These are phyloP conservation scores for Arthrobotrys pseudoclavata DNA, from an alignment of 2,329 filamentous ascomycete genomes.

Conservation along the genomic window DNA sequence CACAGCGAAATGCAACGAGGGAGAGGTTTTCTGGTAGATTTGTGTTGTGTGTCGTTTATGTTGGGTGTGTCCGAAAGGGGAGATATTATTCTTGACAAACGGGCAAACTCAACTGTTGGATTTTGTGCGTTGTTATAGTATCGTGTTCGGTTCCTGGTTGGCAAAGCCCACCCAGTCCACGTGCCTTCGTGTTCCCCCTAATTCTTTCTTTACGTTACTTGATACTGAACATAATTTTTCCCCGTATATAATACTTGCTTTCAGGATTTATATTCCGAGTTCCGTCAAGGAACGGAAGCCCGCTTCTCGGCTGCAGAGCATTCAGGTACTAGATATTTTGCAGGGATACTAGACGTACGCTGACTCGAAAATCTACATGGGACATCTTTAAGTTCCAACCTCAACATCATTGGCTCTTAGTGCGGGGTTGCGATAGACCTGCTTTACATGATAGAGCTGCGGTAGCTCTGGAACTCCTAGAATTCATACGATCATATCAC, in stretches of 20 bases:
- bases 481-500: too few relatives aligned
- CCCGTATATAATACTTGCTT: too few relatives aligned
- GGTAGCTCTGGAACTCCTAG: too few relatives aligned
- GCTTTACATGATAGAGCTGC: too few relatives aligned
- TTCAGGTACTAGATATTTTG: not conserved
- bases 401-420: not conserved
- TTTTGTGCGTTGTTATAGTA: not conserved
- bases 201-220: too few relatives aligned
- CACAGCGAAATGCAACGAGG: too few relatives aligned
- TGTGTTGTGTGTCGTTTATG: constrained; percentile 26
- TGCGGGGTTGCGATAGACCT: too few relatives aligned
- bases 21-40: not conserved
- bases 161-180: too few relatives aligned
- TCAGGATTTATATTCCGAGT: too few relatives aligned
- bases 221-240: too few relatives aligned
- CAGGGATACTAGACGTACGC: not conserved
- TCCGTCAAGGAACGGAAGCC: constrained; percentile 1
- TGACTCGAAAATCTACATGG: not conserved
- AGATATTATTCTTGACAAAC: not conserved
- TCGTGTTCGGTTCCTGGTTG: too few relatives aligned
- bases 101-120: not conserved
- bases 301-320: not conserved
- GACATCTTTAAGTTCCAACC: not conserved
- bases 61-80: not conserved
- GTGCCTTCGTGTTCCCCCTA: too few relatives aligned